Evolutionary conservation across 2,329 filamentous ascomycete genomes (phyloP).

Genomic region (Hawksworthiomyces lignivorus): DNA sequence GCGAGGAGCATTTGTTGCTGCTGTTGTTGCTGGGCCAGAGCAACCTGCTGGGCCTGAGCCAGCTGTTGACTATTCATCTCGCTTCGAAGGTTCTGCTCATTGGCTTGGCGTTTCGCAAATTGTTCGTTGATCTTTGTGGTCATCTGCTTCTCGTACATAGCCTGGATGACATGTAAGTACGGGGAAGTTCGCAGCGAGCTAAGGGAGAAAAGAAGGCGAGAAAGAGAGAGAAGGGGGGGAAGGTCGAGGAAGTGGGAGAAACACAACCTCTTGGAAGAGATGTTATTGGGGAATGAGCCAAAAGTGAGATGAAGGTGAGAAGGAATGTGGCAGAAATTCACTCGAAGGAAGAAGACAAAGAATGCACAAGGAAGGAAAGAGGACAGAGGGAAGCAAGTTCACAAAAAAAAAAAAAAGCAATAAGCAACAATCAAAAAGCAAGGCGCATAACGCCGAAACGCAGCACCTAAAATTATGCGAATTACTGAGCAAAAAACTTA

Average conservation of each 20-base stretch:
- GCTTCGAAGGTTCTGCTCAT: constrained; percentile 41
- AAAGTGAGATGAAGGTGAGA: too few relatives aligned
- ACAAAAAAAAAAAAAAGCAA: neutral
- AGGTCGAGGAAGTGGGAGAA: too few relatives aligned
- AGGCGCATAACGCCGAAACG: too few relatives aligned
- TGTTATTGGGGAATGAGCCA: too few relatives aligned
- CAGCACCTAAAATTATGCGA: too few relatives aligned
- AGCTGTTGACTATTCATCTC: constrained; percentile 34
- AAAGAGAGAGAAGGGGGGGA: neutral
- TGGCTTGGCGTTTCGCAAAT: constrained; percentile 41
- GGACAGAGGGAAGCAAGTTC: neutral
- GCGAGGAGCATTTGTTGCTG: constrained; percentile 41
- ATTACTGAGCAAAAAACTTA: constrained; percentile 19
- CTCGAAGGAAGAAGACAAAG: neutral
- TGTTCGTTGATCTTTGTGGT: constrained; percentile 39
- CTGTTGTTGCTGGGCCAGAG: constrained; percentile 17
- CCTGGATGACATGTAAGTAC: constrained; percentile 27
- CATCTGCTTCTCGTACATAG: constrained; percentile 43
- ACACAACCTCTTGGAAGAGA: too few relatives aligned
- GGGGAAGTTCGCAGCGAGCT: constrained; percentile 9
- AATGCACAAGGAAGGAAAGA: neutral
- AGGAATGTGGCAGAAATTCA: too few relatives aligned
- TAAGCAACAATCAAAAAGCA: neutral
- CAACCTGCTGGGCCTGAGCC: constrained; percentile 25
- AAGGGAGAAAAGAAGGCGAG: neutral